Conservation (phyloP, 768 basidiomycete genomes). For the Pholiota conissans region DNA sequence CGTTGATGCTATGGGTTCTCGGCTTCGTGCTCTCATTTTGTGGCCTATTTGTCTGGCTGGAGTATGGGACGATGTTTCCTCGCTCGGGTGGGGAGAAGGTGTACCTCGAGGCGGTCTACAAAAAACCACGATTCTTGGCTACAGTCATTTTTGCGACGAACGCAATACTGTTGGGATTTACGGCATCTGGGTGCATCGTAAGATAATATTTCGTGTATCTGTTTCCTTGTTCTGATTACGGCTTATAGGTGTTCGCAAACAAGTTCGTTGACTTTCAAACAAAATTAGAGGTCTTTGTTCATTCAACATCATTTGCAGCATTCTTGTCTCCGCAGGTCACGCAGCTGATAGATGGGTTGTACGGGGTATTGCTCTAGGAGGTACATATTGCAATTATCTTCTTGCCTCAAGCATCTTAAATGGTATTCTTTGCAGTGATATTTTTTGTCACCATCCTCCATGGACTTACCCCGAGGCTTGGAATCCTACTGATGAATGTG, state of each 20-base stretch:
- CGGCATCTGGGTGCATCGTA: slow-evolving; percentile 47
- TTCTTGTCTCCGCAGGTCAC: slow-evolving; percentile 46
- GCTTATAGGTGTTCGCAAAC: slow-evolving; percentile 28
- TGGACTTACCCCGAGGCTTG: slow-evolving; percentile 47
- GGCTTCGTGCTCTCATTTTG: slow-evolving; percentile 60
- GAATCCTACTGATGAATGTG: slow-evolving; percentile 58
- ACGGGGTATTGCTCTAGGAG: slow-evolving; percentile 59
- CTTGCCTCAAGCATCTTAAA: neutral
- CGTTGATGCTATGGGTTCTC: slow-evolving; percentile 63
- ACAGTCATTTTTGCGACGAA: slow-evolving; percentile 50
- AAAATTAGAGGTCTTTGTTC: neutral
- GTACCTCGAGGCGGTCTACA: slow-evolving; percentile 57
- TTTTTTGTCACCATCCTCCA: slow-evolving; percentile 51
- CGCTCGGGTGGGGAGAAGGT: slow-evolving; percentile 65
- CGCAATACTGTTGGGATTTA: slow-evolving; percentile 41
- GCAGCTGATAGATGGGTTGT: slow-evolving; percentile 45
- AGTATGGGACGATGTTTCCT: slow-evolving; percentile 64
- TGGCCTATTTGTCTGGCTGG: slow-evolving; percentile 63
- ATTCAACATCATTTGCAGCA: slow-evolving; percentile 28
- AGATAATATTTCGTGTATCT: slow-evolving; percentile 24
- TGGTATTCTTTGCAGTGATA: slow-evolving; percentile 38
- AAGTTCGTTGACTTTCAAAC: slow-evolving; percentile 17
- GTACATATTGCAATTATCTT: slow-evolving; percentile 24
- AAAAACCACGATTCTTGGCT: slow-evolving; percentile 43
- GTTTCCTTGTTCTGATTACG: slow-evolving; percentile 1